Evolutionary conservation across 164 flowering plant species (phyloP).

Genomic region (Chimonanthus praecox): DNA sequence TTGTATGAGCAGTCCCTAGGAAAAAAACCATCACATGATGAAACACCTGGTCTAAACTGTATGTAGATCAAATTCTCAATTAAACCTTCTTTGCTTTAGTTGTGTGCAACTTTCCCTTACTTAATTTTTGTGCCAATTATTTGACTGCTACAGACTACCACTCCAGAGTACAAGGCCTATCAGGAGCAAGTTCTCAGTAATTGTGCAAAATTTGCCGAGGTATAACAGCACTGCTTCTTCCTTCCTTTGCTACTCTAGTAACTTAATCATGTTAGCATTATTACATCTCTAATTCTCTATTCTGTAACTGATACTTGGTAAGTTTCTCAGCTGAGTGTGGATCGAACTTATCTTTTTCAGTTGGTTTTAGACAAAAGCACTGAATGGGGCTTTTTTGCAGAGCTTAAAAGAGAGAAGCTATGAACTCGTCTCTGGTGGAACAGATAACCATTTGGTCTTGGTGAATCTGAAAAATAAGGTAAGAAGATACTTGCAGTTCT

Average conservation of each 20-base stretch:
- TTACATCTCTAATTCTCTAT: no score
- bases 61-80: no score
- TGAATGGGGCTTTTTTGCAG: conserved; percentile 38
- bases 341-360: not conserved
- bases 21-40: no score
- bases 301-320: not conserved
- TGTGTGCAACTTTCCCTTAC: no score
- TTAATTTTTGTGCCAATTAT: no score
- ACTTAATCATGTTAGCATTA: no score
- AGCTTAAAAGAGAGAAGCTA: conserved; percentile 55
- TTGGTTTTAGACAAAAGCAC: not conserved
- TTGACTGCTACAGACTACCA: conserved; percentile 56
- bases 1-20: not conserved
- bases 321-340: not conserved
- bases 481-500: not conserved
- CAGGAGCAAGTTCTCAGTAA: conserved; percentile 94
- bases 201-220: conserved; percentile 86
- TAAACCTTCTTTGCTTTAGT: no score
- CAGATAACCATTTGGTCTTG: conserved; percentile 93
- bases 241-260: not conserved
- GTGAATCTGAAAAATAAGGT: conserved; percentile 69
- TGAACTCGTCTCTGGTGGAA: conserved; percentile 97
- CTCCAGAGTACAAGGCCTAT: conserved; percentile 90
- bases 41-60: no score
- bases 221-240: conserved; percentile 15